Evolutionary conservation across 2,329 filamentous ascomycete species (phyloP), one percentile per base, ranked within the genome.

Genomic region (Sclerotinia borealis): DNA sequence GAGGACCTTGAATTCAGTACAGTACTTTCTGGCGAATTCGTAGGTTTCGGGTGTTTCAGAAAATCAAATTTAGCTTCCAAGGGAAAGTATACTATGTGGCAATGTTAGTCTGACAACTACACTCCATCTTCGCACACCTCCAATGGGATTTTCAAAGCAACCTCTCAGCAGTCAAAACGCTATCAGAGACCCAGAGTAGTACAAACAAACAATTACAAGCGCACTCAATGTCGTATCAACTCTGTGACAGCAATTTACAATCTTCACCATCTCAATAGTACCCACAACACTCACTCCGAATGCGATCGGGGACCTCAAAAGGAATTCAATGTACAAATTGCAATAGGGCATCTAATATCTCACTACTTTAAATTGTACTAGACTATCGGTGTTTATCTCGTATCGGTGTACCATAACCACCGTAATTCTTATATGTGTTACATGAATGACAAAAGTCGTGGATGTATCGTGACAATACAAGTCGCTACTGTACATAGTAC

Each of bases 291-390:
- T 15, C 22, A 29, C 8, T 39, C 1, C 19, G 37, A 29, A 8
- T 27, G 2, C 4, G 1, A 1, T 9, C 29, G 9, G 3, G 11
- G 17, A 13, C 10, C 0, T 45, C 7, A 9, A 45, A 11, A n/a
- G 9, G 41, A 8, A 11, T 3, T 11, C 4, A 11, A 45, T 45
- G n/a, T 11, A 45, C 3, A 22, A 17, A 41, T 19, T 4, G 7
- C n/a, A 3, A 5, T 17, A 5, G 15, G 3, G 5, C 0, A 1
- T 15, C 19, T 25, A 17, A 43, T 31, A 31, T 22, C 25, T 55
- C 25, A 31, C 11, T 31, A 5, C 17, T 43, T 43, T 2, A 31
- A 3, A 11, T n/a, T 52, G 1, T 2, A 6, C 1, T 11, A n/a
- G 11, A 1, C 10, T 2, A 22, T 41, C 25, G 10, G 17, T 41